phyloP scores from a whole-genome alignment of 306 rosid genomes.

The Oemleria cerasiformis region DNA sequence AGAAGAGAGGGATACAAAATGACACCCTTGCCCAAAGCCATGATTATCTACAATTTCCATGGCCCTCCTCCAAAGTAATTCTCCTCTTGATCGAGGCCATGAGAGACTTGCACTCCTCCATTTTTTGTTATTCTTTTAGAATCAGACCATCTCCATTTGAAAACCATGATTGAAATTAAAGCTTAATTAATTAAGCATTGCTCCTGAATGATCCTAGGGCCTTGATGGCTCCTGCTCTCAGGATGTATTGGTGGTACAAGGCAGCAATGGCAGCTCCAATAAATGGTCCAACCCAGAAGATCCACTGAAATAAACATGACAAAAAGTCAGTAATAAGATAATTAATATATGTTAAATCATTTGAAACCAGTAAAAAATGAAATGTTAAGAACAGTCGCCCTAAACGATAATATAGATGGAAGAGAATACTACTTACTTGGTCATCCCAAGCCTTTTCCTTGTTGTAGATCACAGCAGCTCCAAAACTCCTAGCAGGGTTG shows the following conservation, averaged over 20 bases:
- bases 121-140: slow-evolving; percentile 29
- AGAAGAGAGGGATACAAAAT: slow-evolving; percentile 39
- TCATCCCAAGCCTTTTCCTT: slow-evolving; percentile 73
- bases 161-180: neutral
- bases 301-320: slow-evolving; percentile 54
- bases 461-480: slow-evolving; percentile 91
- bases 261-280: slow-evolving; percentile 87
- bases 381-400: too few species aligned
- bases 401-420: neutral
- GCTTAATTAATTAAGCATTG: slow-evolving; percentile 48
- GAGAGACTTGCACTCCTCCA: slow-evolving; percentile 39
- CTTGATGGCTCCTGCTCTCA: slow-evolving; percentile 79
- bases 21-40: slow-evolving; percentile 34
- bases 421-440: slow-evolving; percentile 40
- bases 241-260: slow-evolving; percentile 72
- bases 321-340: too few species aligned
- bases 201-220: slow-evolving; percentile 96
- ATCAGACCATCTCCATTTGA: slow-evolving; percentile 21
- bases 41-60: slow-evolving; percentile 57
- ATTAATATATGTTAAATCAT: neutral
- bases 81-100: neutral
- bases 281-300: slow-evolving; percentile 94
- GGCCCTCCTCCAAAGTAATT: slow-evolving; percentile 20
- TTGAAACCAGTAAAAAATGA: neutral
- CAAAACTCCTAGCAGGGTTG: slow-evolving; percentile 94